These are phyloP conservation scores for Nitzschia putrida DNA, from an alignment of 108 stramenopile species.

Conservation along the genomic window DNA sequence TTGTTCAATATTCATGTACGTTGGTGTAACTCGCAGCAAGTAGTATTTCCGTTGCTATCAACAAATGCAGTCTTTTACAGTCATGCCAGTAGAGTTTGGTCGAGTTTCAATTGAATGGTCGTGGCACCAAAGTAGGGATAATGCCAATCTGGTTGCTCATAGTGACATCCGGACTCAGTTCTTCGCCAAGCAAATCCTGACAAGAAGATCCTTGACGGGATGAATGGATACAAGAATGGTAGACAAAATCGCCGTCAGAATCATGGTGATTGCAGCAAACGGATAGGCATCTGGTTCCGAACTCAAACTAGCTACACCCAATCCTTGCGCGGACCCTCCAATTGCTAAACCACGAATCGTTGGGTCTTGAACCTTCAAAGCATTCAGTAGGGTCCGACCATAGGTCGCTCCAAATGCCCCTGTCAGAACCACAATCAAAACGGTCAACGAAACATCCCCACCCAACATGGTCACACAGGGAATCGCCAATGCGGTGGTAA, in stretches of 20 bases:
- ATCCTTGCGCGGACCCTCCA: slow-evolving; percentile 89
- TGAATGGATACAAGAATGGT: slow-evolving; percentile 75
- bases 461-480: slow-evolving; percentile 80
- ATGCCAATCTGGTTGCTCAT: too few relatives aligned
- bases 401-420: slow-evolving; percentile 91
- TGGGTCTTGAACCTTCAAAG: slow-evolving; percentile 76
- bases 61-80: too few relatives aligned
- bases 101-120: too few relatives aligned
- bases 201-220: slow-evolving; percentile 51
- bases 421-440: slow-evolving; percentile 85
- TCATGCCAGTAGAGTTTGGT: too few relatives aligned
- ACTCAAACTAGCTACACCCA: slow-evolving; percentile 87
- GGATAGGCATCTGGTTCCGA: slow-evolving; percentile 91
- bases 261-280: slow-evolving; percentile 94
- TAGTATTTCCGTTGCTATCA: too few relatives aligned
- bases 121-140: too few relatives aligned
- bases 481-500: slow-evolving; percentile 91
- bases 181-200: slow-evolving; percentile 54
- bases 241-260: slow-evolving; percentile 76
- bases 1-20: too few relatives aligned
- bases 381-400: slow-evolving; percentile 72
- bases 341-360: slow-evolving; percentile 85
- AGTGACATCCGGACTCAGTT: too few relatives aligned
- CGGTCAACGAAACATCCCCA: slow-evolving; percentile 83
- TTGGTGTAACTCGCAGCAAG: too few relatives aligned